Evolutionary conservation across 2,329 filamentous ascomycete species (phyloP), one percentile per base, ranked within the genome.

Genomic region (Calonectria honghensis): DNA sequence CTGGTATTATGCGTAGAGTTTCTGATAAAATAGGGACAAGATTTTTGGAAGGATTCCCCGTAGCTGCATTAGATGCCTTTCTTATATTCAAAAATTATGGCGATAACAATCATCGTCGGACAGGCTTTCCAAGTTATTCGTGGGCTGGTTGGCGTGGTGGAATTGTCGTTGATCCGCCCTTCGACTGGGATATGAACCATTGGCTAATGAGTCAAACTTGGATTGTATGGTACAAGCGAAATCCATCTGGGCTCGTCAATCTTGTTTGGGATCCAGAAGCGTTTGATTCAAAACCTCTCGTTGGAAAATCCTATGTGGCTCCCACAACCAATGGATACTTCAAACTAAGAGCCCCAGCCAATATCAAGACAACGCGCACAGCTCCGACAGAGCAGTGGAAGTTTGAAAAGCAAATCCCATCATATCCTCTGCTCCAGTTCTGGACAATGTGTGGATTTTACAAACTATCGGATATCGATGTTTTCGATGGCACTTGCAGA

Each of bases 181-280:
- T 7, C 3, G 50, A 16, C 37, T 1, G 18, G 5, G 31, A 24
- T 4, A 14, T 9, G 5, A 73, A 75, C 16, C 7, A 68, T 0
- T 73, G 48, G 59, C 52, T 76, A 5, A 2, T 11, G 4, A 14
- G 68, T 0, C 37, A 48, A 4, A 75, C 73, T 3, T 77, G 76
- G 75, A 76, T 77, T 6, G 7, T 76, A 1, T 77, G 76, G 76
- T 70, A 75, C 6, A 76, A 63, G 18, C 45, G 75, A n/a, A 76
- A 39, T 13, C 59, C 70, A 0, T 72, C 64, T 1, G 70, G 68
- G 2, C 41, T 67, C 3, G 45, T 32, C 0, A 75, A 52, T 48
- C 51, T 50, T 3, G 66, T 77, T 2, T 75, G 72, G 66, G 74
- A 76, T 13, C 61, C 63, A 14, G 37, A 41, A 27, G 64, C n/a